A percentile compares a stretch with the other conserved stretches of the same genome.
These are phyloP conservation scores for Vitis hybrid DNA, from an alignment of 177 flowering plant genomes.

Conservation along the genomic window DNA sequence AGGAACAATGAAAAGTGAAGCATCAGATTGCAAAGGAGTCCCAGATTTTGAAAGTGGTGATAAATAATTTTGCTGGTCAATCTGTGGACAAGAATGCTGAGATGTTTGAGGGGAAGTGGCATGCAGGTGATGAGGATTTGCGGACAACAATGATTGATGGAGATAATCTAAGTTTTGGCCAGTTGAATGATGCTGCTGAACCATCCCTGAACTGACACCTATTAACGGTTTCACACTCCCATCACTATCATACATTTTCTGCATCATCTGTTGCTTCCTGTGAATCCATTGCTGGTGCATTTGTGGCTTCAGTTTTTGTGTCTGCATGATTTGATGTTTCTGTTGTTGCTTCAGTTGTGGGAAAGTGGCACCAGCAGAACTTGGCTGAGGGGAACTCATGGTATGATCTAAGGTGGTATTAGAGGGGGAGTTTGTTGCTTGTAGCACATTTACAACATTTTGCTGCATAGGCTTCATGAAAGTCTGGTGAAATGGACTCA, in stretches of 20 bases:
- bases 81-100: constrained; percentile 3
- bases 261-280: constrained; percentile 26
- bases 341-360: constrained; percentile 42
- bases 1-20: not conserved
- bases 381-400: constrained; percentile 37
- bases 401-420: constrained; percentile 15
- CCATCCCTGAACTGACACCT: constrained; percentile 32
- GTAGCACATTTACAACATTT: constrained; percentile 23
- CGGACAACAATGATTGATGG: not conserved
- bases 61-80: not conserved
- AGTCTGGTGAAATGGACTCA: not conserved
- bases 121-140: not conserved
- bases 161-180: not conserved
- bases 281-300: constrained; percentile 33
- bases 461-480: not conserved
- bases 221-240: constrained; percentile 41
- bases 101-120: not conserved
- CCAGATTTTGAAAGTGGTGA: not conserved
- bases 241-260: constrained; percentile 49
- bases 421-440: constrained; percentile 28
- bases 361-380: constrained; percentile 22
- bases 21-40: not conserved
- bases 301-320: constrained; percentile 41
- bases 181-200: not conserved
- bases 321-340: constrained; percentile 38